Evolutionary conservation across 1,284 basidiomycete genomes (phyloP).

Genomic region (Trametes pubescens): DNA sequence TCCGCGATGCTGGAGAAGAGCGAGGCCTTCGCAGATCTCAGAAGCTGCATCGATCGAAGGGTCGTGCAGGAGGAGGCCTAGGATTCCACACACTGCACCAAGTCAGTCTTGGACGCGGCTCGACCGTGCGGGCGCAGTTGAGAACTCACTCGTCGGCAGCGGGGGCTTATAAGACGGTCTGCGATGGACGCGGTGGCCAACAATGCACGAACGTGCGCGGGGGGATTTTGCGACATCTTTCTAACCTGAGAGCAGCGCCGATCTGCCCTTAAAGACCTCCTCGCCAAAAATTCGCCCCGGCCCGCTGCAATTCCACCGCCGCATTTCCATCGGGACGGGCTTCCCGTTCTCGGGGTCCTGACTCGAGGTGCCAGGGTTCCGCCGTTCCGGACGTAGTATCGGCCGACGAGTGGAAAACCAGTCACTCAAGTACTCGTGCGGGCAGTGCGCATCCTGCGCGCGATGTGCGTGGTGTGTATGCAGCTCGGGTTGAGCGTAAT

Average conservation of each 20-base stretch:
- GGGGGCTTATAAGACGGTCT: conserved; percentile 8
- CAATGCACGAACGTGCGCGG: conserved; percentile 23
- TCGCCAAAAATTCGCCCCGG: conserved; percentile 29
- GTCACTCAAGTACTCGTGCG: background rate
- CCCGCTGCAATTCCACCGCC: conserved; percentile 10
- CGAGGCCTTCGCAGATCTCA: conserved; percentile 92
- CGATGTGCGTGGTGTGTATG: background rate
- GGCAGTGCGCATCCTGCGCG: conserved; percentile 8
- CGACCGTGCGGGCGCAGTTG: background rate
- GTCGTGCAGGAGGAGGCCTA: conserved; percentile 87
- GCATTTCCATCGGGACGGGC: background rate
- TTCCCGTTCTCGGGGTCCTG: conserved; percentile 26
- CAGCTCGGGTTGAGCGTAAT: conserved; percentile 2
- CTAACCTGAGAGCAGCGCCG: conserved; percentile 13
- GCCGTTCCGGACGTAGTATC: conserved; percentile 7
- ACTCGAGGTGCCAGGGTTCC: conserved; percentile 17
- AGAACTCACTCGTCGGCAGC: conserved; percentile 22
- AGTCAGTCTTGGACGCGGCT: conserved; percentile 13
- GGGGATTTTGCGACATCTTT: conserved; percentile 27
- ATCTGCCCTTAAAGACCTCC: conserved; percentile 6
- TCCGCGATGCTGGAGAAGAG: conserved; percentile 92
- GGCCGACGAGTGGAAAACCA: conserved; percentile 20
- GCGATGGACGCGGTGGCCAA: conserved; percentile 14
- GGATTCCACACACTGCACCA: conserved; percentile 84
- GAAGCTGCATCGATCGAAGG: conserved; percentile 77